A percentile compares a stretch with the other conserved stretches of the same genome.
phyloP scores from a whole-genome alignment of 768 basidiomycete genomes.

The Tylopilus sp. region DNA sequence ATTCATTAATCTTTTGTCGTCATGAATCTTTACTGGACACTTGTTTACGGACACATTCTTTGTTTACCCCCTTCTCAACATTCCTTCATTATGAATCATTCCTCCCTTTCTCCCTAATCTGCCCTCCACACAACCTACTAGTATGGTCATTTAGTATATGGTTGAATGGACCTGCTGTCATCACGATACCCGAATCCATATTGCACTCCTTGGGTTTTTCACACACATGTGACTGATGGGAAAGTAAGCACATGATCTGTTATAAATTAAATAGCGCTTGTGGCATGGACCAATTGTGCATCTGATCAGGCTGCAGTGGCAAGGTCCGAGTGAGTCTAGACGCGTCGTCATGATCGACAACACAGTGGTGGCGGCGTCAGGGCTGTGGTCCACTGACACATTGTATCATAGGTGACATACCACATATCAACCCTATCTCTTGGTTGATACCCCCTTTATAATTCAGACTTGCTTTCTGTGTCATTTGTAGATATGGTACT shows the following conservation, averaged over 20 bases:
- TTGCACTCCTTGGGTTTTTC: too few relatives aligned
- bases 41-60: not conserved
- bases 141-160: not conserved
- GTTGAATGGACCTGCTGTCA: not conserved
- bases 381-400: not conserved
- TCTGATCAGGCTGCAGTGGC: too few relatives aligned
- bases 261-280: not conserved
- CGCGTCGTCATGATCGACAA: too few relatives aligned
- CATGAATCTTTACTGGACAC: not conserved
- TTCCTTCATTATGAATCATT: not conserved
- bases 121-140: not conserved
- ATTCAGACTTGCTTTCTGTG: not conserved
- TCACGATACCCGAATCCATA: too few relatives aligned
- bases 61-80: not conserved
- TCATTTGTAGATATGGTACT: not conserved
- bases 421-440: not conserved
- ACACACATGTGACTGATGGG: too few relatives aligned
- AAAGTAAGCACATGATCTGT: too few relatives aligned
- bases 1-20: not conserved
- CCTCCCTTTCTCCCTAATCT: not conserved
- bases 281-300: not conserved
- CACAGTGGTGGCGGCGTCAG: too few relatives aligned
- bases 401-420: not conserved
- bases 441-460: not conserved
- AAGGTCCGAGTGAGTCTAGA: too few relatives aligned